These are phyloP conservation scores for Extremus antarcticus DNA, from an alignment of 495 filamentous ascomycete species.

Conservation along the genomic window DNA sequence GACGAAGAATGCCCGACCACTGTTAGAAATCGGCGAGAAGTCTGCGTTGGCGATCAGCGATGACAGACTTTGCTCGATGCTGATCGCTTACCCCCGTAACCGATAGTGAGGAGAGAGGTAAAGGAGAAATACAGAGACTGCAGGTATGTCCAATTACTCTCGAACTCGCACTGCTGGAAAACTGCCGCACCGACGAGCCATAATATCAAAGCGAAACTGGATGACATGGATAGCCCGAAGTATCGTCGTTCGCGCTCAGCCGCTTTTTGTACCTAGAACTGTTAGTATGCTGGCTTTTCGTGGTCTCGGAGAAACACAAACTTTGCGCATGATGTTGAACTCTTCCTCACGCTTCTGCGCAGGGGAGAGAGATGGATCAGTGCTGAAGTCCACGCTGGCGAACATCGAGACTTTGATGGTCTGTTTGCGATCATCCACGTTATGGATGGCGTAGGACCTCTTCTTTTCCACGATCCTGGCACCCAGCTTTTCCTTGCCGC, in stretches of 20 bases:
- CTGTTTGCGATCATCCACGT: slow-evolving; percentile 38
- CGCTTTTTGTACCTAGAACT: slow-evolving; percentile 33
- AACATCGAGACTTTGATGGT: slow-evolving; percentile 43
- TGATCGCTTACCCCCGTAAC: slow-evolving; percentile 59
- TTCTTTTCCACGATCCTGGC: slow-evolving; percentile 62
- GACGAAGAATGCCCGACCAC: slow-evolving; percentile 73
- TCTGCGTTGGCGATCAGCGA: slow-evolving; percentile 31
- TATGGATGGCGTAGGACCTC: slow-evolving; percentile 43
- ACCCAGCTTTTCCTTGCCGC: slow-evolving; percentile 57
- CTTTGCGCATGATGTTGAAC: slow-evolving; percentile 73
- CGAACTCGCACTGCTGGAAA: slow-evolving; percentile 48
- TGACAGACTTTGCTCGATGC: too few species aligned
- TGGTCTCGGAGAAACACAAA: slow-evolving; percentile 41
- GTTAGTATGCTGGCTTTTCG: not conserved
- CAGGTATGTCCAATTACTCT: slow-evolving; percentile 69
- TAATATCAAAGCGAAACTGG: slow-evolving; percentile 52
- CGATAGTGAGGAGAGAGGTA: slow-evolving; percentile 68
- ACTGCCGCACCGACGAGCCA: slow-evolving; percentile 72
- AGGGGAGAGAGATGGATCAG: slow-evolving; percentile 33
- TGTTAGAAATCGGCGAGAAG: slow-evolving; percentile 54
- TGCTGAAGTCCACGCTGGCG: slow-evolving; percentile 23
- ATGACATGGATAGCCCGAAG: slow-evolving; percentile 54
- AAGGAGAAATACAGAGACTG: slow-evolving; percentile 71
- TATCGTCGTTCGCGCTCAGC: slow-evolving; percentile 50
- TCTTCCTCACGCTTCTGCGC: slow-evolving; percentile 57